A percentile compares a stretch with the other conserved stretches of the same genome.
Conservation (phyloP, 2,329 filamentous ascomycete genomes). For the Neocucurbitaria cava region DNA sequence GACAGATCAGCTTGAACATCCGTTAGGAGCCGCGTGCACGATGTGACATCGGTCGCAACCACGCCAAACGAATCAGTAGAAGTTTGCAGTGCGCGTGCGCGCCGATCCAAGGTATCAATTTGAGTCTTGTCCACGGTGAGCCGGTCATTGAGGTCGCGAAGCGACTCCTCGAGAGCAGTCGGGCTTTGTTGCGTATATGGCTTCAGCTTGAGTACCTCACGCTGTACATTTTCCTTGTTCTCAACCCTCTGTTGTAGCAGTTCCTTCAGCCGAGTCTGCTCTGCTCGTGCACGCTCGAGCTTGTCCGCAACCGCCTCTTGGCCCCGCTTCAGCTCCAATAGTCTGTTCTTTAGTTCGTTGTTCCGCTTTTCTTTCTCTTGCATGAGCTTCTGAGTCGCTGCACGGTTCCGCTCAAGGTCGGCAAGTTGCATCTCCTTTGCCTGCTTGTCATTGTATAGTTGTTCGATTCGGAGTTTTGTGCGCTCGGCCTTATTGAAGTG, state of each 20-base stretch:
- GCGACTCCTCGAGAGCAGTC: slow-evolving; percentile 77
- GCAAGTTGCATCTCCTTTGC: slow-evolving; percentile 80
- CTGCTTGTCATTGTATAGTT: slow-evolving; percentile 83
- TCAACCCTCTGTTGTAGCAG: slow-evolving; percentile 75
- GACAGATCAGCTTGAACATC: slow-evolving; percentile 84
- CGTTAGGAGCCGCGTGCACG: slow-evolving; percentile 86
- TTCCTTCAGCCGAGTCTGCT: slow-evolving; percentile 77
- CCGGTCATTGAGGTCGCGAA: slow-evolving; percentile 82
- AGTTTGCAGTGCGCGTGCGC: slow-evolving; percentile 88
- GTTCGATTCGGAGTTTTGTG: slow-evolving; percentile 86
- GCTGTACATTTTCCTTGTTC: slow-evolving; percentile 72
- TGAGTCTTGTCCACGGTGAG: slow-evolving; percentile 80
- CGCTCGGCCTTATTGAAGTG: slow-evolving; percentile 91
- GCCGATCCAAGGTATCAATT: slow-evolving; percentile 85
- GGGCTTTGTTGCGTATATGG: slow-evolving; percentile 94
- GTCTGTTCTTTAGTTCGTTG: slow-evolving; percentile 81
- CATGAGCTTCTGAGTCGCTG: slow-evolving; percentile 80
- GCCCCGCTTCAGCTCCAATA: slow-evolving; percentile 79
- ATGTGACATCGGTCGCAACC: slow-evolving; percentile 82
- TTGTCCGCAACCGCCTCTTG: slow-evolving; percentile 85
- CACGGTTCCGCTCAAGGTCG: slow-evolving; percentile 80
- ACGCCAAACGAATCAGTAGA: slow-evolving; percentile 88
- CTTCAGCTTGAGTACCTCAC: slow-evolving; percentile 86
- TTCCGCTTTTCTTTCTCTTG: slow-evolving; percentile 86
- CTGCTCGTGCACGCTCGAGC: slow-evolving; percentile 81